Conservation (phyloP, 139 green algal species). For the Auxenochlorella protothecoides region DNA sequence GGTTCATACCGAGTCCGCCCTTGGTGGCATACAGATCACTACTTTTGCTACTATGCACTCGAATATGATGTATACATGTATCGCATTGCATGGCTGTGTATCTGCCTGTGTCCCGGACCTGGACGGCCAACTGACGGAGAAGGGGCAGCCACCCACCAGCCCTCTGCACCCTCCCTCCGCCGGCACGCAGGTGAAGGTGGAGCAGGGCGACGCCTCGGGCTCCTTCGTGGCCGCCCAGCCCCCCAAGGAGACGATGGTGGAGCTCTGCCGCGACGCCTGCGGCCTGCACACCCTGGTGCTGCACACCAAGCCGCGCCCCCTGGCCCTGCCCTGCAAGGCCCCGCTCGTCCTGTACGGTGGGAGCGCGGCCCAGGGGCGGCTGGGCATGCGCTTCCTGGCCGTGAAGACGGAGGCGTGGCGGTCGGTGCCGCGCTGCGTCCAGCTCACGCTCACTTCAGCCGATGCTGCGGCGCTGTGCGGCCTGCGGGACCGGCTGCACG, state of each 20-base stretch:
- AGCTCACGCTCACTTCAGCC: slow-evolving; percentile 7
- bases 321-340: slow-evolving; percentile 14
- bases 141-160: too few relatives aligned
- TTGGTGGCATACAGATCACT: too few relatives aligned
- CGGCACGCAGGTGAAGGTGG: slow-evolving; percentile 13
- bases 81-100: too few relatives aligned
- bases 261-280: slow-evolving; percentile 5
- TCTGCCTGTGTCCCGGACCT: too few relatives aligned
- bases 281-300: slow-evolving; percentile 3
- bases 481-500: slow-evolving; percentile 3
- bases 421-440: slow-evolving; percentile 7
- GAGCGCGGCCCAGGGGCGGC: slow-evolving; percentile 16
- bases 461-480: background rate
- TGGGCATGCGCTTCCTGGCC: slow-evolving; percentile 25
- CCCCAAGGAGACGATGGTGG: slow-evolving; percentile 15
- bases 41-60: too few relatives aligned
- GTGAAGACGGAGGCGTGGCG: slow-evolving; percentile 15
- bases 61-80: too few relatives aligned
- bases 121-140: too few relatives aligned
- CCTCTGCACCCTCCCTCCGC: too few relatives aligned
- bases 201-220: slow-evolving; percentile 21
- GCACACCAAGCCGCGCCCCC: background rate
- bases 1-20: too few relatives aligned
- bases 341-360: slow-evolving; percentile 20
- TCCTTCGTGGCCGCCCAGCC: slow-evolving; percentile 8